phyloP scores from a whole-genome alignment of 2,329 filamentous ascomycete genomes.

The Botrytis medusae region DNA sequence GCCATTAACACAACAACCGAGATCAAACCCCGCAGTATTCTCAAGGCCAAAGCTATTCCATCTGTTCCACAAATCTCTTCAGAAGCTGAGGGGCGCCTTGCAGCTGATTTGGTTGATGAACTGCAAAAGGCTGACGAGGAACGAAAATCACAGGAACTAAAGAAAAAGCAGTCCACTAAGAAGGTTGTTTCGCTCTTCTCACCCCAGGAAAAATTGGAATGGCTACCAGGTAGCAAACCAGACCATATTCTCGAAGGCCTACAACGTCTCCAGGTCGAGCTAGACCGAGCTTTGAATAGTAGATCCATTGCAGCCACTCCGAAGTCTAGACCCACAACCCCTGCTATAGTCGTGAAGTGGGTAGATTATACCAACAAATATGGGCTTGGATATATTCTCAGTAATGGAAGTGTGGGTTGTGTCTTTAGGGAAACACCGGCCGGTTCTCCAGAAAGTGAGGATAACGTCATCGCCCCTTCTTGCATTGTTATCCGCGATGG shows the following conservation, averaged over 20 bases:
- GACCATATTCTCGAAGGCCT: constrained; percentile 58
- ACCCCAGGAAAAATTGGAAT: constrained; percentile 51
- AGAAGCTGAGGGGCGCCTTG: constrained; percentile 38
- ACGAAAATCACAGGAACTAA: constrained; percentile 30
- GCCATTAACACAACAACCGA: constrained; percentile 11
- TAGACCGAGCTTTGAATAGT: constrained; percentile 63
- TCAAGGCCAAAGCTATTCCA: constrained; percentile 24
- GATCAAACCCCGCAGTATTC: constrained; percentile 26
- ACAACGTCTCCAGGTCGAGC: constrained; percentile 56
- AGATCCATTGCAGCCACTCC: constrained; percentile 61
- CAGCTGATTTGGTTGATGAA: constrained; percentile 36
- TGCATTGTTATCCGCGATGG: constrained; percentile 71
- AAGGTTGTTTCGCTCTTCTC: constrained; percentile 49
- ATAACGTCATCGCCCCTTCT: constrained; percentile 61
- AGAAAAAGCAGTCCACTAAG: constrained; percentile 44
- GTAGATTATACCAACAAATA: constrained; percentile 89
- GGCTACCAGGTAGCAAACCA: constrained; percentile 55
- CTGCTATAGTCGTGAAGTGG: constrained; percentile 74
- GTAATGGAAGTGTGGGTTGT: constrained; percentile 77
- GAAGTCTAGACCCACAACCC: constrained; percentile 54
- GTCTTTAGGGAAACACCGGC: constrained; percentile 56
- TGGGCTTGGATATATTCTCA: constrained; percentile 79
- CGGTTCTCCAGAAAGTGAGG: constrained; percentile 47
- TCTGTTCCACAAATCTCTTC: constrained; percentile 29
- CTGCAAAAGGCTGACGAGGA: constrained; percentile 31